phyloP scores from a whole-genome alignment of 441 rosid species.

The Mallotus japonicus region DNA sequence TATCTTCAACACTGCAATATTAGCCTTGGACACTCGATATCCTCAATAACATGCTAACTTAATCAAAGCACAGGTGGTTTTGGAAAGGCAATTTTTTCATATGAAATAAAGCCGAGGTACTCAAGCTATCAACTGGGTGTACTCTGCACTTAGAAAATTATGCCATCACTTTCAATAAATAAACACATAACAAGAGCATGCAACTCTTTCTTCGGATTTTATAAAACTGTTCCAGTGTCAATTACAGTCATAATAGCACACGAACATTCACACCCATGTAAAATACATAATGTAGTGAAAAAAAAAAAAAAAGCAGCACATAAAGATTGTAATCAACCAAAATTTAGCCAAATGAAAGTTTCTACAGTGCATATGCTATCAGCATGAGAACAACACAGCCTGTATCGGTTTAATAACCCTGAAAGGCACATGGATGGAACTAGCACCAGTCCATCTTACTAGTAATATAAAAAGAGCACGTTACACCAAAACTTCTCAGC shows the following conservation, averaged over 20 bases:
- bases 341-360: constrained; percentile 11
- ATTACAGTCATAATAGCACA: neutral
- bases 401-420: constrained; percentile 18
- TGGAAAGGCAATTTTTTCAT: too few relatives aligned
- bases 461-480: neutral
- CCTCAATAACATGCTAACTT: too few relatives aligned
- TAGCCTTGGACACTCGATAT: too few relatives aligned
- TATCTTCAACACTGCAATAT: too few relatives aligned
- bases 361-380: constrained; percentile 27
- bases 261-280: neutral
- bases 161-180: too few relatives aligned
- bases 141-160: too few relatives aligned
- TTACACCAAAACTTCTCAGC: constrained; percentile 29
- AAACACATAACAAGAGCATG: too few relatives aligned
- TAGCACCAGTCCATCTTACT: neutral
- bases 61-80: too few relatives aligned
- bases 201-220: too few relatives aligned
- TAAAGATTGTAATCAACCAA: constrained; percentile 12
- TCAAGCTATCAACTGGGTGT: too few relatives aligned
- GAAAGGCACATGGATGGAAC: constrained; percentile 4
- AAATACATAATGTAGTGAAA: neutral
- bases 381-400: constrained; percentile 27
- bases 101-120: too few relatives aligned
- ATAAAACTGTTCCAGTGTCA: neutral
- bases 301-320: neutral